Evolutionary conservation across 768 basidiomycete genomes (phyloP), one percentile per base, ranked within the genome.

Genomic region (Phlebiopsis gigantea): DNA sequence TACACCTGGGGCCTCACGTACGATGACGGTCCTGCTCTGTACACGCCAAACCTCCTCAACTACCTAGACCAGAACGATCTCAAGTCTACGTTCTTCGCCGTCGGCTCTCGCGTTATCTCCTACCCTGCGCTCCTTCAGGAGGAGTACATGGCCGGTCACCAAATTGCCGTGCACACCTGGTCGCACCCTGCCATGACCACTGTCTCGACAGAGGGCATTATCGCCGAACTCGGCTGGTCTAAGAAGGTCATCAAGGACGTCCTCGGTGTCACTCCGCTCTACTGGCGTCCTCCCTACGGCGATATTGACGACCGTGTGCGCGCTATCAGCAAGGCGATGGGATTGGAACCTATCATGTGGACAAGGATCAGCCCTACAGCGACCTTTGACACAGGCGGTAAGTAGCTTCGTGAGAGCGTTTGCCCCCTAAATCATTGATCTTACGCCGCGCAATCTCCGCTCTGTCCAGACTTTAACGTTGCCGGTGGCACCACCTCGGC

Each of bases 191-290:
- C 76, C 6, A 73, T 92, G 61, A 93, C 90, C 39, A 88, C 87
- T 0, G 71, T 87, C 56, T 75, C 85, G 39, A 93, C 87, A 66
- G 88, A 92, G 52, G 70, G 88, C 63, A 83, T 93, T 64, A 88
- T 95, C 57, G 92, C 91, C 43, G 92, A 94, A 69, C 75, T 96
- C 30, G 91, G 89, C 3, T 96, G 91, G 91, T 79, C 87, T 5
- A 88, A 81, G 71, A 87, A 94, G 72, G 77, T 86, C 56, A 93
- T 96, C 71, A 84, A 84, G 67, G 90, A 94, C 66, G 80, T 88
- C 45, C 73, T 85, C 30, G 93, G 87, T 47, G 83, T 89, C 14
- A 86, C 88, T 0, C 90, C 90, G 22, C 83, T 82, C 62, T 83
- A 78, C 70, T 88, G 89, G 84, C 77, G 90, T 54, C 90, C 91